Evolutionary conservation across 179 eudicot species (phyloP).

Genomic region (Beta corolliflora): DNA sequence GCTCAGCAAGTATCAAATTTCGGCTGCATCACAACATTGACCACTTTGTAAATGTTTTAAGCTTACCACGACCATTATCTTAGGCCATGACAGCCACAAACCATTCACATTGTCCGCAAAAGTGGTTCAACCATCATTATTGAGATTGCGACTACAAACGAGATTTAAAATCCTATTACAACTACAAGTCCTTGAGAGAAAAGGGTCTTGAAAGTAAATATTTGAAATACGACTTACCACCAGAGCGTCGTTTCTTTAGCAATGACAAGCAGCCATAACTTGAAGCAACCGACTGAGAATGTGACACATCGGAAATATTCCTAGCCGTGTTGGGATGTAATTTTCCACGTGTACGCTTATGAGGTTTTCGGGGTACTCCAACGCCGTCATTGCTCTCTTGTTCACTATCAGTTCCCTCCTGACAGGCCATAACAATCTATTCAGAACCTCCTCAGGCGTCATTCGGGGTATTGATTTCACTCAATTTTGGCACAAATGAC

Average conservation of each 20-base stretch:
- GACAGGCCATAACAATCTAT: conserved; percentile 28
- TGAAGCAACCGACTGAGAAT: conserved; percentile 53
- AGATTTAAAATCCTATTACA: background rate
- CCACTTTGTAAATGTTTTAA: background rate
- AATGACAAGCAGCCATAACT: conserved; percentile 70
- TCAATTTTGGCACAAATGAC: background rate
- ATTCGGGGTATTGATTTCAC: conserved; percentile 2
- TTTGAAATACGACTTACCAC: conserved; percentile 45
- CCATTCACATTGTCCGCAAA: background rate
- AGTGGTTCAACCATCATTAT: background rate
- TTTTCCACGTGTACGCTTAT: conserved; percentile 69
- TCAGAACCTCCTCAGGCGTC: background rate
- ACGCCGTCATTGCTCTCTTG: conserved; percentile 90
- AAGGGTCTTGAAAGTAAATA: background rate
- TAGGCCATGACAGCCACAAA: background rate
- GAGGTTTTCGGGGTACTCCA: conserved; percentile 65
- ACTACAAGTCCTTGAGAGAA: background rate
- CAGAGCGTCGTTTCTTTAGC: conserved; percentile 76
- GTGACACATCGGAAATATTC: conserved; percentile 41
- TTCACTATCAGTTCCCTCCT: conserved; percentile 95
- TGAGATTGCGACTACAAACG: background rate
- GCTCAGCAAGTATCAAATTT: background rate
- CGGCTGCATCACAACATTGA: background rate
- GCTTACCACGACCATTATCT: background rate
- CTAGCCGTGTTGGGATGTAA: conserved; percentile 48